Evolutionary conservation across 2,329 filamentous ascomycete genomes (phyloP), one percentile per base, ranked within the genome.

Genomic region (Alternaria ventricosa): DNA sequence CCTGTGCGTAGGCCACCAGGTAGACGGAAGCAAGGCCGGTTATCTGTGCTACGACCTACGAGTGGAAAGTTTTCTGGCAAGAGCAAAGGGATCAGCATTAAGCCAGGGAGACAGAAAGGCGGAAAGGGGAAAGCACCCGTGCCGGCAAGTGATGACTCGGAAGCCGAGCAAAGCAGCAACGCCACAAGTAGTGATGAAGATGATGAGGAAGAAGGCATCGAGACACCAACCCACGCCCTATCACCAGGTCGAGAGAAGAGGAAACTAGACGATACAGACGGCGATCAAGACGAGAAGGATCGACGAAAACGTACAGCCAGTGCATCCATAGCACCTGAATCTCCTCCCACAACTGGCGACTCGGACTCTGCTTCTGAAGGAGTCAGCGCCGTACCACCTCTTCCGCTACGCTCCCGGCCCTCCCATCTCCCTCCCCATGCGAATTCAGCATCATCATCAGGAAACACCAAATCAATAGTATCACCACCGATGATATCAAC

Each of bases 51-150:
- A 1, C 70, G 79, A 43, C 80, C 80, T 1, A 80, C 66, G 53
- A 78, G 72, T 41, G 66, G 71, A 47, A 80, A 77, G 49, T 76
- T 67, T 45, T 78, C 77, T 1, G 78, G 78, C 30, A 81, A 81
- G 64, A 74, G 74, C 33, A 75, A 77, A 46, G 61, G 69, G 7
- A 58, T 68, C 15, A 54, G 54, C 22, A 57, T 62, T 43, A 58
- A 36, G 15, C 36, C 53, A 27, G 30, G 58, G 5, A 57, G 44
- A 47, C 65, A 66, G 33, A 74, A 67, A 53, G 66, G 33, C 62
- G 78, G 65, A 65, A 79, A 58, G 46, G 72, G 72, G 11, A 72
- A 72, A 58, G 64, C 66, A 15, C 70, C 72, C 41, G 68, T 71
- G 12, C 63, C 67, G 25, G 70, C 66, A 20, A 63, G 44, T 22